Evolutionary conservation across 805 yeast genomes (phyloP).

Genomic region (Sungouiella thailandica): DNA sequence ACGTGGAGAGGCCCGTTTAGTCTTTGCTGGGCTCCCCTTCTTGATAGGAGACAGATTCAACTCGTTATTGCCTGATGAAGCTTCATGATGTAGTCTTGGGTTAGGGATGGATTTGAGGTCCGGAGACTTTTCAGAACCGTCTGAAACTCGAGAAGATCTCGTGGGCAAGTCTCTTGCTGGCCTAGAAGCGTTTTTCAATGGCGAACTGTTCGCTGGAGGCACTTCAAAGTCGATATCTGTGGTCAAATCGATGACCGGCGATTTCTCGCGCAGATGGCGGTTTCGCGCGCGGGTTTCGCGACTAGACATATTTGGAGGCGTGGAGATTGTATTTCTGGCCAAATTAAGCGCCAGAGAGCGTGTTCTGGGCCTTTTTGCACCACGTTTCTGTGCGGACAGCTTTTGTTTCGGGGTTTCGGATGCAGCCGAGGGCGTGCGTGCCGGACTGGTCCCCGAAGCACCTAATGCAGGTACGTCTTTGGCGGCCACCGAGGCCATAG

Average conservation of each 20-base stretch:
- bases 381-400: slow-evolving; percentile 1
- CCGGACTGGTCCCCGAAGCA: neutral
- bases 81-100: neutral
- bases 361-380: slow-evolving; percentile 10
- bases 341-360: slow-evolving; percentile 7
- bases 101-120: neutral
- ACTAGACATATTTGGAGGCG: neutral
- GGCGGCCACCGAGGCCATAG: neutral
- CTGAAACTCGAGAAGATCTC: neutral
- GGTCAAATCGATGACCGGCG: slow-evolving; percentile 15
- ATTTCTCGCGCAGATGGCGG: neutral
- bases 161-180: neutral
- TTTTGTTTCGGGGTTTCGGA: neutral
- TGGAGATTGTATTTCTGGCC: neutral
- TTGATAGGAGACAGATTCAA: slow-evolving; percentile 15
- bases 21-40: neutral
- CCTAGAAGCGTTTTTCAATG: slow-evolving; percentile 3
- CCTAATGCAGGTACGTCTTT: neutral
- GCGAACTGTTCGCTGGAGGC: slow-evolving; percentile 3
- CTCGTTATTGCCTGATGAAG: slow-evolving; percentile 1
- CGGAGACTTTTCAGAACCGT: neutral
- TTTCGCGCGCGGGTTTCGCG: neutral
- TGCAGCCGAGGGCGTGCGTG: neutral
- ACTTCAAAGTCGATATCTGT: slow-evolving; percentile 4
- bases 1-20: neutral